These are phyloP conservation scores for Lachnellula subtilissima DNA, from an alignment of 2,329 filamentous ascomycete genomes.

Conservation along the genomic window DNA sequence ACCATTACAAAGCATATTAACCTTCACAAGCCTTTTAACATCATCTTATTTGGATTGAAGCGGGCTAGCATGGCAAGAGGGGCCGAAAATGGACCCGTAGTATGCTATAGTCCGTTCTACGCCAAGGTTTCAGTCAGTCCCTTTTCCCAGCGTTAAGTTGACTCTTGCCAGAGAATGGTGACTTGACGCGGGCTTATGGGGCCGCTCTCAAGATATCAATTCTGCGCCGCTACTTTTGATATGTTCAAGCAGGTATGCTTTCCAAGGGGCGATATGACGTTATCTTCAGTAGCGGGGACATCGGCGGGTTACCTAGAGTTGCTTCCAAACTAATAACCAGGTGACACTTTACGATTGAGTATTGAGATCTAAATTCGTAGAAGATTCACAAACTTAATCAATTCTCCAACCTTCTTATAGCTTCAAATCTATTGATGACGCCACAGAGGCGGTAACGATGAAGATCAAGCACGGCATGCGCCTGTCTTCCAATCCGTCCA, in stretches of 20 bases:
- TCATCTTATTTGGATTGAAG: not conserved
- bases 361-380: not conserved
- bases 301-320: constrained; percentile 2
- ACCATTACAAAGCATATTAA: not conserved
- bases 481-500: not conserved
- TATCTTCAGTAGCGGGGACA: constrained; percentile 4
- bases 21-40: not conserved
- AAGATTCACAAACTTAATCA: constrained; percentile 9
- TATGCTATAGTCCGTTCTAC: not conserved
- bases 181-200: not conserved
- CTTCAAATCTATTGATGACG: constrained; percentile 5
- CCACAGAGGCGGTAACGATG: constrained; percentile 5
- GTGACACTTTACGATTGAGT: constrained; percentile 5
- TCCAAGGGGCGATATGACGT: constrained; percentile 2
- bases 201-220: not conserved
- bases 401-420: not conserved
- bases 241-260: constrained; percentile 3
- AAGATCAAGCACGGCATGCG: constrained; percentile 2
- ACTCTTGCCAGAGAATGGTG: not conserved
- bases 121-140: not conserved
- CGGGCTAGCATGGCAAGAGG: not conserved
- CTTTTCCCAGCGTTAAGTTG: not conserved
- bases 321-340: constrained; percentile 2
- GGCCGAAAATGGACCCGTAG: not conserved
- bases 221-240: not conserved